These are phyloP conservation scores for Aspergillus pseudoviridinutans DNA, from an alignment of 2,329 filamentous ascomycete genomes.

Conservation along the genomic window DNA sequence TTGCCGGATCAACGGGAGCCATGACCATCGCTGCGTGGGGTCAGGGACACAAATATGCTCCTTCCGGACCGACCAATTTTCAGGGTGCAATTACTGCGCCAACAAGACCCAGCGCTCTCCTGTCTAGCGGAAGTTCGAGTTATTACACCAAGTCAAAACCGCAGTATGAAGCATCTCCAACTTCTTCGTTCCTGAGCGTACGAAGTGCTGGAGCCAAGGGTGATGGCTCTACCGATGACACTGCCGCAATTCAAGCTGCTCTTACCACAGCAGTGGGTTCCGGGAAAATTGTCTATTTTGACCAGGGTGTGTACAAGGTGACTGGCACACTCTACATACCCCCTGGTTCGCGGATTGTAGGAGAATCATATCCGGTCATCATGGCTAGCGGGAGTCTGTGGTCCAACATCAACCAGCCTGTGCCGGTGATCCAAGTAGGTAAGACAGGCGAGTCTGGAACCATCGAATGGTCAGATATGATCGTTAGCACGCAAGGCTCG, in stretches of 20 bases:
- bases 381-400: constrained; percentile 56
- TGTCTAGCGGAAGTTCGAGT: constrained; percentile 38
- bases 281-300: constrained; percentile 54
- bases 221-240: constrained; percentile 58
- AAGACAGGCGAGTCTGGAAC: constrained; percentile 58
- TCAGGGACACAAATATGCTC: constrained; percentile 43
- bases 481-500: constrained; percentile 65
- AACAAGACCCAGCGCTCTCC: constrained; percentile 41
- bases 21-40: constrained; percentile 41
- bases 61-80: constrained; percentile 42
- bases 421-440: constrained; percentile 66
- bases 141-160: constrained; percentile 52
- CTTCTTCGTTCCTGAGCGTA: constrained; percentile 43
- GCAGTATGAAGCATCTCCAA: constrained; percentile 45
- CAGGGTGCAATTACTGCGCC: constrained; percentile 44
- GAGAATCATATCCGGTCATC: constrained; percentile 54
- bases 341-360: constrained; percentile 50
- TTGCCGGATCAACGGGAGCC: constrained; percentile 34
- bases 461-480: constrained; percentile 68
- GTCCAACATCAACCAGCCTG: constrained; percentile 54
- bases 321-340: constrained; percentile 47
- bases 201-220: constrained; percentile 44
- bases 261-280: constrained; percentile 48
- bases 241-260: constrained; percentile 54
- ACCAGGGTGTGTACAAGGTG: constrained; percentile 53